Conservation (phyloP, 129 eudicot species). For the Dittrichia graveolens region DNA sequence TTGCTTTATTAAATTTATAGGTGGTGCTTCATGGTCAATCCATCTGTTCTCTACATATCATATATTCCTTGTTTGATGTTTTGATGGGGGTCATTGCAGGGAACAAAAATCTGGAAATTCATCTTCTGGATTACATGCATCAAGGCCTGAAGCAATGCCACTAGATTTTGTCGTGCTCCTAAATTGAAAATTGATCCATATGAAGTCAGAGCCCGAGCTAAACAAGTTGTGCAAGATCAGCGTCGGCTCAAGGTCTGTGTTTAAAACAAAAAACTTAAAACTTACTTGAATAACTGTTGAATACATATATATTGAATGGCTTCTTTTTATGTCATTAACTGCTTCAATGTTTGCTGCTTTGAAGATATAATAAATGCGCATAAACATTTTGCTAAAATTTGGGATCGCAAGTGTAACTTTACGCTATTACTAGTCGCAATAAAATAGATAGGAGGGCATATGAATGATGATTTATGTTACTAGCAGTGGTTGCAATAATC, state of each 20-base stretch:
- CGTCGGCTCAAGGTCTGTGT: conserved; percentile 70
- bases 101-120: conserved; percentile 75
- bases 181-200: conserved; percentile 94
- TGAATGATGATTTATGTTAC: neutral
- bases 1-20: no score
- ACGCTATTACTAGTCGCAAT: neutral
- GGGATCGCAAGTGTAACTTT: neutral
- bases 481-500: neutral
- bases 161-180: conserved; percentile 86
- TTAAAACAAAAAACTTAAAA: no score
- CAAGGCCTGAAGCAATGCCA: conserved; percentile 97
- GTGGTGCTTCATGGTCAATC: no score
- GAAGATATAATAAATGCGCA: no score
- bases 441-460: neutral
- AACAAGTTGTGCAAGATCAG: conserved; percentile 78
- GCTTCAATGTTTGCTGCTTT: no score
- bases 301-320: no score
- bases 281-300: no score
- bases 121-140: conserved; percentile 61
- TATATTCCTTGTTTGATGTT: neutral
- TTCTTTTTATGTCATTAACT: no score
- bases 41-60: no score
- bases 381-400: no score
- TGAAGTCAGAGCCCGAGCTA: conserved; percentile 85
- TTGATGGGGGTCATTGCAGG: conserved; percentile 40